Base-by-base conservation (phyloP, 164 flowering plant species). In the Magnolia changhungtana region DNA sequence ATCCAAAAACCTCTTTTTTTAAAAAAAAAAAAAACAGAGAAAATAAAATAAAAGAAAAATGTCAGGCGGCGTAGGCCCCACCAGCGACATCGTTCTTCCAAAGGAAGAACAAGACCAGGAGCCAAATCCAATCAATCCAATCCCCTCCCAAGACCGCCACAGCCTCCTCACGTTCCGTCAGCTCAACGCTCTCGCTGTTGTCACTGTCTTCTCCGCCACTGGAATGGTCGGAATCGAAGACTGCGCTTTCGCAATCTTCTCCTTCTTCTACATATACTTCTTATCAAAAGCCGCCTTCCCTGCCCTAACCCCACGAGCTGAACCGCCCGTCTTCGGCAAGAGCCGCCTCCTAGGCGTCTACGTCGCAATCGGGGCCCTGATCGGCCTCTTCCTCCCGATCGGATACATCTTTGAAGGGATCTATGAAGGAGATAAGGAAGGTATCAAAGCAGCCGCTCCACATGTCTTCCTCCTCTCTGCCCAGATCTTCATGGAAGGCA, bases 401-500 rank as follows among this genome's bases (percentile, higher is more conserved):
- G 85, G 86, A n/a, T 93, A 92, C 10, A 74, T 93, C 20, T 63
- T 80, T 13, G 88, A 85, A 73, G 95, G 91, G 8, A 74, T 93
- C 20, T 63, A 81, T 16, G 87, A 85, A 73, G 95, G 91, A 1
- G 93, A 93, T 45, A 82, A 86, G 66, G 82, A 84, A 49, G 94
- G 91, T 0, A 85, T 90, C 74, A 83, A 80, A 59, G 91, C 92
- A 0, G 94, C 96, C 0, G 87, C 88, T 0, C 94, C 96, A 0
- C 98, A 92, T 49, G 82, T 93, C 0, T 91, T 90, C 74, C 86
- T 94, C 0, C 80, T 94, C 0, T 81, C 94, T 0, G 82, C 90
- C 69, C 97, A 93, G 59, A 84, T 91, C 4, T 88, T 89, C 81
- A 89, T 92, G 92, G 90, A 87, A 74, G 90, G 88, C 0, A 19